Percentiles rank a stretch among this genome's conserved stretches.
phyloP scores from a whole-genome alignment of 371 early-diverging fungal genomes.

The Neoconidiobolus thromboides region DNA sequence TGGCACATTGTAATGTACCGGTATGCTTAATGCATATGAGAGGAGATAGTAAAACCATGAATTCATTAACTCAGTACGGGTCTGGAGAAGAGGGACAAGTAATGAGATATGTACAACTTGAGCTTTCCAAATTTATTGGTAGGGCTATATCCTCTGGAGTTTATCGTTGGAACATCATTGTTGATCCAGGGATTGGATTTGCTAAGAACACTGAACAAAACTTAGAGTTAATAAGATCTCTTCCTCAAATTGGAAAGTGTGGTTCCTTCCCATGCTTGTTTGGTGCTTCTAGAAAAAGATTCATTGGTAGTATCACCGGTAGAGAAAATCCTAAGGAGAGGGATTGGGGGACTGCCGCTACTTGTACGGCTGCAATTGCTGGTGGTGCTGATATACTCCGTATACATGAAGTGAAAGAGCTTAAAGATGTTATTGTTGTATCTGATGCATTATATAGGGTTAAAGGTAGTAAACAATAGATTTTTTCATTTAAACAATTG shows the following conservation, averaged over 20 bases:
- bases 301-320: slow-evolving; percentile 58
- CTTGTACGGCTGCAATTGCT: slow-evolving; percentile 70
- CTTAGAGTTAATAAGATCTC: slow-evolving; percentile 57
- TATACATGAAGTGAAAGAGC: slow-evolving; percentile 87
- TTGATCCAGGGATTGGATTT: slow-evolving; percentile 95
- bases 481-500: too few species aligned
- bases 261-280: slow-evolving; percentile 58
- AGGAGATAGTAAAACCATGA: slow-evolving; percentile 83
- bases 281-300: slow-evolving; percentile 72
- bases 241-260: slow-evolving; percentile 32
- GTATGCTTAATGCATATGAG: slow-evolving; percentile 94
- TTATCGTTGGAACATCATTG: slow-evolving; percentile 83
- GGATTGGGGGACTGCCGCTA: slow-evolving; percentile 85
- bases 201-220: slow-evolving; percentile 79
- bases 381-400: slow-evolving; percentile 72
- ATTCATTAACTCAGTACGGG: slow-evolving; percentile 45
- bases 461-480: too few species aligned
- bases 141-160: slow-evolving; percentile 60
- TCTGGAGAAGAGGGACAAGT: slow-evolving; percentile 27
- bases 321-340: slow-evolving; percentile 51
- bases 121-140: slow-evolving; percentile 40
- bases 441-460: slow-evolving; percentile 40
- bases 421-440: slow-evolving; percentile 69
- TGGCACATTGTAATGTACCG: slow-evolving; percentile 67
- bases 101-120: slow-evolving; percentile 42